Evolutionary conservation across 139 green algal species (phyloP).

Genomic region (Edaphochlamys debaryana): DNA sequence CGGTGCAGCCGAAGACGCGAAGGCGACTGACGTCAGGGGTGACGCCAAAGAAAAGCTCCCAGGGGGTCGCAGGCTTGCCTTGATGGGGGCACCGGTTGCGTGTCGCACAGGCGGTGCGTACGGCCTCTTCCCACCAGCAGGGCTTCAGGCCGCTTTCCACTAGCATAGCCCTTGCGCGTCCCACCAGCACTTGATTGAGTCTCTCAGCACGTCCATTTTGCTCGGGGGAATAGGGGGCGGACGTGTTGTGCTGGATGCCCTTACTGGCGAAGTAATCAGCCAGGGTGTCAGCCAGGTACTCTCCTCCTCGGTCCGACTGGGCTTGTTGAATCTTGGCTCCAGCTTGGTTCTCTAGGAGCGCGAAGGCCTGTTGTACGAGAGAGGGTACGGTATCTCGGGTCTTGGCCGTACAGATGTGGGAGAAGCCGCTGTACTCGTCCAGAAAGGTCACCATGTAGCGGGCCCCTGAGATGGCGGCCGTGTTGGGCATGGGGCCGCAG

Average conservation of each 20-base stretch:
- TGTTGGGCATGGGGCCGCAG: not conserved
- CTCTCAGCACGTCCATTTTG: conserved; percentile 49
- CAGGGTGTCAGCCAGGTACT: conserved; percentile 1
- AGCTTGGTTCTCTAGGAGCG: not conserved
- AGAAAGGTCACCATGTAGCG: conserved; percentile 35
- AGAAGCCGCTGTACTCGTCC: conserved; percentile 14
- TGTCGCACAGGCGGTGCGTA: too few species aligned
- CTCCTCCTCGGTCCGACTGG: conserved; percentile 7
- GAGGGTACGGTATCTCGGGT: not conserved
- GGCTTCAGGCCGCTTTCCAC: too few species aligned
- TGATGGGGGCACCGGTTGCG: too few species aligned
- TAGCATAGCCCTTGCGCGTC: conserved; percentile 17
- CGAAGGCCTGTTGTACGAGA: not conserved
- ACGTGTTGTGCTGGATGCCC: conserved; percentile 36
- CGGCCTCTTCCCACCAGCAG: too few species aligned
- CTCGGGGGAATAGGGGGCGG: conserved; percentile 34
- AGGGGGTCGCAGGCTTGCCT: not conserved
- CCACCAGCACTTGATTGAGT: conserved; percentile 38
- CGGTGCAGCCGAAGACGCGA: not conserved
- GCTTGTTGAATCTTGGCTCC: not conserved
- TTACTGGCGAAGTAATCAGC: not conserved
- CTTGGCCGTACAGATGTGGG: not conserved
- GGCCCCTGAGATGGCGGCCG: not conserved
- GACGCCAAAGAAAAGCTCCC: not conserved
- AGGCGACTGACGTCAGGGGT: not conserved